These are phyloP conservation scores for Penicillium subrubescens DNA, from an alignment of 495 filamentous ascomycete genomes.

Conservation along the genomic window DNA sequence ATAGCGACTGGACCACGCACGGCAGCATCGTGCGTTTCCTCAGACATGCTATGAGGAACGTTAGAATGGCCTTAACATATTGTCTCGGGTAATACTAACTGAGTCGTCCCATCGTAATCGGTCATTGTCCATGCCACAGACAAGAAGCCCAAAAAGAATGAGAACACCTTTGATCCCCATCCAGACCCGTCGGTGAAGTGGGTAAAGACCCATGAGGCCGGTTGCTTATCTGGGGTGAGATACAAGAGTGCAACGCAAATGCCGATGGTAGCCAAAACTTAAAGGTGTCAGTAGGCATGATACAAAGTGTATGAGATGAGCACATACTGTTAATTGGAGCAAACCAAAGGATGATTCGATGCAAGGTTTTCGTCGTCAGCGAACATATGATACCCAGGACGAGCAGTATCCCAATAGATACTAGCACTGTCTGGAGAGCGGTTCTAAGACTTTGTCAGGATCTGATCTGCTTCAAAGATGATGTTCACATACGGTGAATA, in stretches of 20 bases:
- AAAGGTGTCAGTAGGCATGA: not conserved
- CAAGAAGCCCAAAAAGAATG: conserved; percentile 68
- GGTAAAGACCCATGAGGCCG: conserved; percentile 67
- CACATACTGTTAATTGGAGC: conserved; percentile 68
- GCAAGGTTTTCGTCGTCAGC: conserved; percentile 62
- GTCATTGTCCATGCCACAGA: conserved; percentile 79
- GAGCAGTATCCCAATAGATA: conserved; percentile 60
- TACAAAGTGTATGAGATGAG: not conserved
- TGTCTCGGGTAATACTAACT: conserved; percentile 42
- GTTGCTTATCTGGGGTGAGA: conserved; percentile 64
- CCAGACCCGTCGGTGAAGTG: conserved; percentile 67
- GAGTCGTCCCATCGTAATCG: conserved; percentile 74
- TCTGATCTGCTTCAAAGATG: too few species aligned
- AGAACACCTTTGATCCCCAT: conserved; percentile 65
- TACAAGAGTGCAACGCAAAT: conserved; percentile 66
- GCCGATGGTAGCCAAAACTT: conserved; percentile 56
- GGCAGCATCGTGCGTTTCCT: conserved; percentile 73
- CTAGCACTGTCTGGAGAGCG: conserved; percentile 62
- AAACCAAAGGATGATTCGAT: conserved; percentile 69
- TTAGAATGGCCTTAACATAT: conserved; percentile 1
- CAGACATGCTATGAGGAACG: conserved; percentile 57
- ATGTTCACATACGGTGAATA: conserved; percentile 47
- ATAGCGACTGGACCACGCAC: conserved; percentile 67
- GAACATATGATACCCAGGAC: conserved; percentile 66
- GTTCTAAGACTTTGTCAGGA: conserved; percentile 44